A percentile compares a stretch with the other conserved stretches of the same genome.
These are phyloP conservation scores for Tulasnella sp. DNA, from an alignment of 768 basidiomycete species.

Conservation along the genomic window DNA sequence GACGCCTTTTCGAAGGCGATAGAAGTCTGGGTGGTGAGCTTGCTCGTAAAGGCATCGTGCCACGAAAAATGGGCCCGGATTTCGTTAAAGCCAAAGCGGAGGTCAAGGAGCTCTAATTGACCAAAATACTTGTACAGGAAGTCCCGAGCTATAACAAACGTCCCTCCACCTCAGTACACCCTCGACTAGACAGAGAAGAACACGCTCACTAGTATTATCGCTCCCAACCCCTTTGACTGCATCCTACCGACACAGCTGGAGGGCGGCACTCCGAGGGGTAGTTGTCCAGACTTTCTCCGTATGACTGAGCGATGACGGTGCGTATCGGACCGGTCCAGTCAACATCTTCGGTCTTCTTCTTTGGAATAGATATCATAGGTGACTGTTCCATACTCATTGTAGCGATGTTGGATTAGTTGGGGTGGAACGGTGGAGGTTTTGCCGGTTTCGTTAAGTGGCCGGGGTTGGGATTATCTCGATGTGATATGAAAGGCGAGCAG, in stretches of 20 bases:
- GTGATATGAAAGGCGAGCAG: too few relatives aligned
- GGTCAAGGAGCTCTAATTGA: slow-evolving; percentile 92
- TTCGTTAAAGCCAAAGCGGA: slow-evolving; percentile 95
- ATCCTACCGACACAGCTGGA: slow-evolving; percentile 92
- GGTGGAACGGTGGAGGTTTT: not conserved
- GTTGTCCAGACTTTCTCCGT: slow-evolving; percentile 87
- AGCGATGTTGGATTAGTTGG: not conserved
- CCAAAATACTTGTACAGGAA: slow-evolving; percentile 99
- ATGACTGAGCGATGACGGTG: slow-evolving; percentile 81
- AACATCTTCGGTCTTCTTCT: slow-evolving; percentile 92
- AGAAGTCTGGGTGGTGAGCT: slow-evolving; percentile 90
- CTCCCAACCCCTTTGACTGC: slow-evolving; percentile 95
- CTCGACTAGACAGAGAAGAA: not conserved
- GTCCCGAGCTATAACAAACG: slow-evolving; percentile 64
- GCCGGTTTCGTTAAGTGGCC: not conserved
- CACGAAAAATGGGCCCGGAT: slow-evolving; percentile 95
- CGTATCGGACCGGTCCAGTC: slow-evolving; percentile 92
- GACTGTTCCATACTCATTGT: slow-evolving; percentile 47
- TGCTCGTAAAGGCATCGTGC: slow-evolving; percentile 92
- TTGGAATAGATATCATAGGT: slow-evolving; percentile 87
- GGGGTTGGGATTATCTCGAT: too few relatives aligned
- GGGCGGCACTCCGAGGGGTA: slow-evolving; percentile 79
- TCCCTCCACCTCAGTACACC: not conserved
- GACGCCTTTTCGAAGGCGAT: slow-evolving; percentile 98
- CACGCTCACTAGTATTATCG: slow-evolving; percentile 75